These are phyloP conservation scores for Pittosporum tobira DNA, from an alignment of 129 eudicot species.

Conservation along the genomic window DNA sequence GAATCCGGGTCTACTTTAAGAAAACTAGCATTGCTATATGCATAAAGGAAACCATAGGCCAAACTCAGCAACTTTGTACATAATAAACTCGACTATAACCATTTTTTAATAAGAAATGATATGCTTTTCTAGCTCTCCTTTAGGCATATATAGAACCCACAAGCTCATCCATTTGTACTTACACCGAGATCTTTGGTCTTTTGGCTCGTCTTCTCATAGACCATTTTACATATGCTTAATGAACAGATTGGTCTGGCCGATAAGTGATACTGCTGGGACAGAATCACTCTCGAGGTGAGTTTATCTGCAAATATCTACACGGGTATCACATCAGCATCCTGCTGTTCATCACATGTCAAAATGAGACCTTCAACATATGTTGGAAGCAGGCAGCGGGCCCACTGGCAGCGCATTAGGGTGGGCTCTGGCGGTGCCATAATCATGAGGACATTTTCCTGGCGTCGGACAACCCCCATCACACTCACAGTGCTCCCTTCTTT, in stretches of 20 bases:
- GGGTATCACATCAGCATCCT: constrained; percentile 74
- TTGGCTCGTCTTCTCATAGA: neutral
- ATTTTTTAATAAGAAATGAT: neutral
- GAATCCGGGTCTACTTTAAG: neutral
- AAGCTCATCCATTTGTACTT: neutral
- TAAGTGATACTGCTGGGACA: neutral
- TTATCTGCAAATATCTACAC: constrained; percentile 32
- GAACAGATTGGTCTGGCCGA: neutral
- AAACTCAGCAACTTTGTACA: constrained; percentile 3
- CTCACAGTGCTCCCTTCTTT: constrained; percentile 97
- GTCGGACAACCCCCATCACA: constrained; percentile 85
- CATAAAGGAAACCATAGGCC: neutral
- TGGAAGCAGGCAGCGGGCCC: constrained; percentile 84
- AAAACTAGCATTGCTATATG: constrained; percentile 1
- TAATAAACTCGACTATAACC: neutral
- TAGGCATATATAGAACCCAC: constrained; percentile 1
- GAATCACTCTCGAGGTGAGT: neutral
- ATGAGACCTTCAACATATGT: constrained; percentile 80
- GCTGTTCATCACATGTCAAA: constrained; percentile 72
- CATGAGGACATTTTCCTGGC: constrained; percentile 84
- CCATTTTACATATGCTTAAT: constrained; percentile 12
- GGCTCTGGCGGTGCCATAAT: constrained; percentile 89
- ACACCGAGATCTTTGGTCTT: neutral
- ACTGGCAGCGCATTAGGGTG: constrained; percentile 65
- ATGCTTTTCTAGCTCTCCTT: constrained; percentile 11